A percentile compares a stretch with the other conserved stretches of the same genome.
Evolutionary conservation across 2,329 filamentous ascomycete species (phyloP).

Genomic region (Ceratocystis cacaofunesta): DNA sequence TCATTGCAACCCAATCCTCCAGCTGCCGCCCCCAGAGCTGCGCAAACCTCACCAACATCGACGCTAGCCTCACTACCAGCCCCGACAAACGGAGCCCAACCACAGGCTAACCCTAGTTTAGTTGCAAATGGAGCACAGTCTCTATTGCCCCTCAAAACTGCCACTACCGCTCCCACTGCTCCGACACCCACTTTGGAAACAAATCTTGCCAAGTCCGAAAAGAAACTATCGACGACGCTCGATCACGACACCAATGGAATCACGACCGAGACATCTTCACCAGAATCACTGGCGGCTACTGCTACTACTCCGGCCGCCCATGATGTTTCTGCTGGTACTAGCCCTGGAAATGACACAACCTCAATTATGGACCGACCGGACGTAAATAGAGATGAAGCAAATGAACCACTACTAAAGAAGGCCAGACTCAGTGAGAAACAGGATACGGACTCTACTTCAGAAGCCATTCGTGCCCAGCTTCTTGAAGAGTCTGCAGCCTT

Average conservation of each 20-base stretch:
- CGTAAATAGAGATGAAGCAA: conserved; percentile 18
- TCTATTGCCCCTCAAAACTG: neutral
- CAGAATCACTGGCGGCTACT: conserved; percentile 56
- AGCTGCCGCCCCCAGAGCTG: neutral
- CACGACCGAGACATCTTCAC: conserved; percentile 31
- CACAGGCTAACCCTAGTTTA: neutral
- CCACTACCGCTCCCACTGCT: neutral
- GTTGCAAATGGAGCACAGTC: neutral
- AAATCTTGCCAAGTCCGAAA: neutral
- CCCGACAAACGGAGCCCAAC: neutral
- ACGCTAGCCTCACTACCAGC: neutral
- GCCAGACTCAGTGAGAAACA: neutral
- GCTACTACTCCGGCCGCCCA: conserved; percentile 56
- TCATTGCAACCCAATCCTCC: neutral
- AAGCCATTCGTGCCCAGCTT: conserved; percentile 13
- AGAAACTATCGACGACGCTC: neutral
- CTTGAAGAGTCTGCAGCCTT: conserved; percentile 10
- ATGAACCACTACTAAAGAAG: conserved; percentile 10
- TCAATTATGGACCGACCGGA: conserved; percentile 2
- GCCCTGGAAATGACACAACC: conserved; percentile 47
- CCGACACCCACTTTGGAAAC: neutral
- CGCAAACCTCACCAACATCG: neutral
- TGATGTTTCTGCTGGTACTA: conserved; percentile 57
- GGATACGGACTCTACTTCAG: conserved; percentile 12
- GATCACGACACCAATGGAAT: neutral